Base-by-base conservation (phyloP, 1,284 basidiomycete species). In the Apiotrichum laibachii region DNA sequence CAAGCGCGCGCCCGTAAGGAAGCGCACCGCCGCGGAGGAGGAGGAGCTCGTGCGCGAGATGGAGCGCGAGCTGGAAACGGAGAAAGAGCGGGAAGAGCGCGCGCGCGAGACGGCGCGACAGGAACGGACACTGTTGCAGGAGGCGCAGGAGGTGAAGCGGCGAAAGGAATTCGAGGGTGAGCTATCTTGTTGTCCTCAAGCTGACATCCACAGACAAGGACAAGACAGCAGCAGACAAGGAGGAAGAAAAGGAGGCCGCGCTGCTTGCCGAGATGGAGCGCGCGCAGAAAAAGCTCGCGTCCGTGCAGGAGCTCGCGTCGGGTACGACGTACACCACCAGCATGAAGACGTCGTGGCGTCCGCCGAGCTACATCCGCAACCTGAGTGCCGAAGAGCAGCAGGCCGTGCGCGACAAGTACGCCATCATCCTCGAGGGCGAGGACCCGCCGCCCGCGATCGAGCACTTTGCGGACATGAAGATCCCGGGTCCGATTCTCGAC, bases 401-500 rank as follows among this genome's bases (percentile, higher is more conserved):
- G 57, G 84, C 81, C 62, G 79, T 97, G 31, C 85, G 96, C 35
- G 90, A 95, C 60, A 90, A 92, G 78, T 85, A 90, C 68, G 92
- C 97, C 72, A 96, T 99, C 69, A 80, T 96, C 21, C 86, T 89
- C 19, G 92, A 97, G 67, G 95, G 95, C 6, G 86, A 93, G 59
- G 85, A 93, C 68, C 82, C 96, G n/a, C 78, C 95, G 8, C 92
- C 93, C 21, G 90, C 94, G 1, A 96, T 98, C 56, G 87, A 92
- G 62, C 86, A 90, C 67, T 99, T 99, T 78, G 83, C 83, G 44
- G 96, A 99, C 75, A 99, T 99, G 96, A 98, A 97, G 82, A 86
- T 99, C 11, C 96, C 95, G 2, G 82, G 84, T 39, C 84, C 87
- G 9, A 85, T 99, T 26, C 80, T 99, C 37, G 84, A 88, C 57